Evolutionary conservation across 805 yeast genomes (phyloP), one percentile per base, ranked within the genome.

Genomic region (Saturnispora galanensis): DNA sequence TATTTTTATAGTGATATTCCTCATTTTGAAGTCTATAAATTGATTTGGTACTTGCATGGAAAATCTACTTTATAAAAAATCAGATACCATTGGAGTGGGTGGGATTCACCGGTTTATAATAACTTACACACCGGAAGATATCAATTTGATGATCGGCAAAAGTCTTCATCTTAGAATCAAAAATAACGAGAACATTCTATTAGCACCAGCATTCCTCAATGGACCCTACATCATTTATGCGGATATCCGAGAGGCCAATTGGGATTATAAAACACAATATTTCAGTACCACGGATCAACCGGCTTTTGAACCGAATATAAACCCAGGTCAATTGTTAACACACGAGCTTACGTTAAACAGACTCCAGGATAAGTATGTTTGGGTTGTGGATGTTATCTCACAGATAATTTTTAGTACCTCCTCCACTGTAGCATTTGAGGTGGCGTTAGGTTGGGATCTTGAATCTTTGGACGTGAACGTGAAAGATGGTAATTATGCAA

Each of bases 221-320:
- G 98, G 97, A 0, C 98, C 98, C 0, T 90, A 79, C 57, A 70
- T 85, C 2, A 63, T 93, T 5, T 93, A 93, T 56, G 84, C 81
- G 17, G 97, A 90, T 60, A 77, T 93, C 40, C 69, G 80, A 38
- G 79, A 90, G 0, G 68, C 62, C 10, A 83, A 79, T 33, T 93
- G 79, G 58, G 65, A 75, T 48, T 79, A 74, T 44, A 60, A 71
- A 34, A 58, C 68, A 44, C 61, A 65, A 38, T 70, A 76, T 48
- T 80, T 80, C 54, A 70, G 82, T 11, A 78, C 89, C 2, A 86
- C 85, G 0, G 89, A 84, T 56, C 88, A 81, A 53, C 95, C 95
- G 0, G 65, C 65, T 26, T 84, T 72, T 56, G 87, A 83, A 53
- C 81, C 90, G 0, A 84, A 79, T 56, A 53, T 84, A 30, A 71